phyloP scores from a whole-genome alignment of 2,329 filamentous ascomycete genomes.

The Exophiala calicioides region DNA sequence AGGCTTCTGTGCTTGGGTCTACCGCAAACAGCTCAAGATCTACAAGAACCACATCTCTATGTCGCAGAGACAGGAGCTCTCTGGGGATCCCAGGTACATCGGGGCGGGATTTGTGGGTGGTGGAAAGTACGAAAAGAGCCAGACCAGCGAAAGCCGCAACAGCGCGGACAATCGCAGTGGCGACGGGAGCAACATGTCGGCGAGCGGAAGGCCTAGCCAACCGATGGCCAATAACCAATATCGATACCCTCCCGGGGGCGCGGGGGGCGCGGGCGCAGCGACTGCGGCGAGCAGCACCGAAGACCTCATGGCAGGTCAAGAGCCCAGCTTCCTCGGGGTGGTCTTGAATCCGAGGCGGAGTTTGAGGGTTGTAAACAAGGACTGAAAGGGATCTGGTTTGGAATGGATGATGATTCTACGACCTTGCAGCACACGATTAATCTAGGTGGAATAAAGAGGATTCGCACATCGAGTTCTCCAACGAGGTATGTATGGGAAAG shows the following conservation, averaged over 20 bases:
- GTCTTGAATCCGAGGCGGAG: constrained; percentile 68
- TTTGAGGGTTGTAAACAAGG: constrained; percentile 66
- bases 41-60: constrained; percentile 71
- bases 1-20: constrained; percentile 75
- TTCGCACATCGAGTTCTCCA: too few relatives aligned
- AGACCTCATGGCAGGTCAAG: constrained; percentile 62
- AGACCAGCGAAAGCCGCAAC: constrained; percentile 24
- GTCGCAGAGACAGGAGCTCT: constrained; percentile 58
- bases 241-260: too few relatives aligned
- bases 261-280: constrained; percentile 38
- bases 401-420: constrained; percentile 3
- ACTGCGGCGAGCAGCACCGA: constrained; percentile 55
- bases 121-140: constrained; percentile 23
- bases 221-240: constrained; percentile 34
- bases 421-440: constrained; percentile 4
- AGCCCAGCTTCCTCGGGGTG: constrained; percentile 72
- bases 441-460: too few relatives aligned
- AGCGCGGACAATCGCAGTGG: constrained; percentile 28
- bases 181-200: constrained; percentile 25
- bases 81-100: constrained; percentile 39
- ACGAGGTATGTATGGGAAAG: too few relatives aligned
- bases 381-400: constrained; percentile 37
- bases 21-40: constrained; percentile 67
- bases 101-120: constrained; percentile 15
- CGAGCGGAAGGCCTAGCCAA: constrained; percentile 29